phyloP scores from a whole-genome alignment of 768 basidiomycete species.

The Chalciporus sphaerocephalus region DNA sequence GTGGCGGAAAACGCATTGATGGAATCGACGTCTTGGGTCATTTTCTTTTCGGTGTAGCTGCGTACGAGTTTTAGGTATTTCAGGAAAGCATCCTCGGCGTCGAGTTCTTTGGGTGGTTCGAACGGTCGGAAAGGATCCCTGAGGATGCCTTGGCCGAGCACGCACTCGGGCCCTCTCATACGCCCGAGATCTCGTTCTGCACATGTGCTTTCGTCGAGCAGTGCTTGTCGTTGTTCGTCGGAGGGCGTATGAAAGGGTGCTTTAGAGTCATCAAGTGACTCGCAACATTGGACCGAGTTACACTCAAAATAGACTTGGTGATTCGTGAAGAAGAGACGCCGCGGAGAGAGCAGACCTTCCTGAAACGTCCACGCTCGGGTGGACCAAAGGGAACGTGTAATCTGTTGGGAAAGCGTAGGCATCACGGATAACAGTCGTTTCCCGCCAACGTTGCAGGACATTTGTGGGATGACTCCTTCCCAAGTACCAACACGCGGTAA shows the following conservation, averaged over 20 bases:
- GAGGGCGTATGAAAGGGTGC: not conserved
- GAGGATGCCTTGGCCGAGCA: not conserved
- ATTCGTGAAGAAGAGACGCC: conserved; percentile 7
- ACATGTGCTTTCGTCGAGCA: not conserved
- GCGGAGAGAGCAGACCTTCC: conserved; percentile 4
- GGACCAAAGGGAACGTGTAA: conserved; percentile 3
- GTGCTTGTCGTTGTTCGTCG: not conserved
- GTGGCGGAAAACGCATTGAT: not conserved
- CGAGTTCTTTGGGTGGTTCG: not conserved
- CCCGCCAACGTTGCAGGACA: not conserved
- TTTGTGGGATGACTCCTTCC: not conserved
- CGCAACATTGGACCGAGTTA: not conserved
- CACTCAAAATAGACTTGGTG: conserved; percentile 12
- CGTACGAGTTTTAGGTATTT: not conserved
- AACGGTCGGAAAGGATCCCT: conserved; percentile 2
- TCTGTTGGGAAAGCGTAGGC: not conserved
- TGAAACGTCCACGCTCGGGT: conserved; percentile 11
- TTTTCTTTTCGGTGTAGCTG: conserved; percentile 1
- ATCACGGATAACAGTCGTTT: not conserved
- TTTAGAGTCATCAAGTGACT: not conserved
- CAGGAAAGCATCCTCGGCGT: not conserved
- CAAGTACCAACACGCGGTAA: not conserved
- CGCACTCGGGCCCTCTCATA: not conserved
- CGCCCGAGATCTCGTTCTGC: not conserved
- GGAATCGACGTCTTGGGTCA: not conserved